These are phyloP conservation scores for Penicillium taxi DNA, from an alignment of 495 filamentous ascomycete species.

Conservation along the genomic window DNA sequence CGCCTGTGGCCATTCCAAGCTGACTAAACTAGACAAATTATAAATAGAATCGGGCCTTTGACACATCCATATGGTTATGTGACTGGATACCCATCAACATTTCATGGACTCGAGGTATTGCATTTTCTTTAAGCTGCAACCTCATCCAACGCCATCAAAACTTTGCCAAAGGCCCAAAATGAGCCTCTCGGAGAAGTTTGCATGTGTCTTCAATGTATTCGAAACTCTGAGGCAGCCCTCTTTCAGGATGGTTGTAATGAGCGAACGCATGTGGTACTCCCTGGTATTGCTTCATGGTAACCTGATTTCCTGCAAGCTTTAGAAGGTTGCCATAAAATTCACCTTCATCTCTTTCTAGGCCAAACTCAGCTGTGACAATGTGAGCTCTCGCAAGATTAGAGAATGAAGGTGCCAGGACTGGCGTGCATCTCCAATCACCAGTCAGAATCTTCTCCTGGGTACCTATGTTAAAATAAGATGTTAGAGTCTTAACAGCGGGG, in stretches of 20 bases:
- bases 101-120: too few relatives aligned
- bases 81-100: too few relatives aligned
- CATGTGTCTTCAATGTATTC: constrained; percentile 11
- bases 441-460: constrained; percentile 9
- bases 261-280: constrained; percentile 24
- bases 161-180: too few relatives aligned
- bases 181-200: constrained; percentile 6
- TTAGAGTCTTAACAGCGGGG: neutral
- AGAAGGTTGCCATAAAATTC: constrained; percentile 19
- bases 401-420: constrained; percentile 15
- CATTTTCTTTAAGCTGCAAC: too few relatives aligned
- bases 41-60: too few relatives aligned
- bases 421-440: constrained; percentile 19
- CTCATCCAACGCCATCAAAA: too few relatives aligned
- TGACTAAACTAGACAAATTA: too few relatives aligned
- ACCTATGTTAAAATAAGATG: neutral
- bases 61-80: too few relatives aligned
- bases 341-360: constrained; percentile 21
- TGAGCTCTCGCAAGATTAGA: constrained; percentile 14
- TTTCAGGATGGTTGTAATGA: constrained; percentile 17
- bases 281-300: constrained; percentile 18
- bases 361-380: constrained; percentile 22
- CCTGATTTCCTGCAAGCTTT: constrained; percentile 13
- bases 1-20: too few relatives aligned
- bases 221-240: constrained; percentile 10